Conservation (phyloP, 768 basidiomycete species). For the Tricholoma bakamatsutake region DNA sequence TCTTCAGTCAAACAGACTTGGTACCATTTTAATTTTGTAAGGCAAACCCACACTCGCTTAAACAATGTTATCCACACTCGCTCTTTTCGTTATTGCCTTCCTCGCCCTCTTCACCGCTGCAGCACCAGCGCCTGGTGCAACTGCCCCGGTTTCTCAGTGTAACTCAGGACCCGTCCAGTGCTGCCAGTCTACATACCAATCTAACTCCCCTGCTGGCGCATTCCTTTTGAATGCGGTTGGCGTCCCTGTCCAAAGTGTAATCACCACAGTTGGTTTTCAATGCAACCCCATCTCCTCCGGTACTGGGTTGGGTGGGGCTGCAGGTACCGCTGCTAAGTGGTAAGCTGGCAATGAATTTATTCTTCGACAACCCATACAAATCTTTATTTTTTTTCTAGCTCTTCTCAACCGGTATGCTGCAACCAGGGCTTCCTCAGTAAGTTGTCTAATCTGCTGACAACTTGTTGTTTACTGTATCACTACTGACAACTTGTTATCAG, state of each 20-base stretch:
- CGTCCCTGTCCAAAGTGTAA: background rate
- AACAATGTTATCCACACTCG: constrained; percentile 2
- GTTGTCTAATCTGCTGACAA: background rate
- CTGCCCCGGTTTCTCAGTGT: background rate
- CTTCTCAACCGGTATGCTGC: background rate
- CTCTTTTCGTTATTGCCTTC: background rate
- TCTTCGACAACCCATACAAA: background rate
- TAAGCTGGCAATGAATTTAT: background rate
- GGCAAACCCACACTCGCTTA: background rate
- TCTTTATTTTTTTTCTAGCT: background rate
- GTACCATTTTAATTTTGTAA: background rate
- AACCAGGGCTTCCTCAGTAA: background rate
- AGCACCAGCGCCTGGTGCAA: background rate
- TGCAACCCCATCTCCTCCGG: background rate
- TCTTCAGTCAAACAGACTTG: background rate
- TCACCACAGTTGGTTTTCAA: background rate
- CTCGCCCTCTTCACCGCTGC: background rate
- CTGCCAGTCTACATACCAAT: background rate
- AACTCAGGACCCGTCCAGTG: background rate
- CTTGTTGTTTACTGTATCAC: background rate
- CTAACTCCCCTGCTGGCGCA: background rate
- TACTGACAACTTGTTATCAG: background rate
- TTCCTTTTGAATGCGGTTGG: background rate
- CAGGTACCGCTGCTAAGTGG: background rate
- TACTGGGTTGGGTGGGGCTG: background rate